phyloP scores from a whole-genome alignment of 2,329 filamentous ascomycete species.

The Mycogone perniciosa region DNA sequence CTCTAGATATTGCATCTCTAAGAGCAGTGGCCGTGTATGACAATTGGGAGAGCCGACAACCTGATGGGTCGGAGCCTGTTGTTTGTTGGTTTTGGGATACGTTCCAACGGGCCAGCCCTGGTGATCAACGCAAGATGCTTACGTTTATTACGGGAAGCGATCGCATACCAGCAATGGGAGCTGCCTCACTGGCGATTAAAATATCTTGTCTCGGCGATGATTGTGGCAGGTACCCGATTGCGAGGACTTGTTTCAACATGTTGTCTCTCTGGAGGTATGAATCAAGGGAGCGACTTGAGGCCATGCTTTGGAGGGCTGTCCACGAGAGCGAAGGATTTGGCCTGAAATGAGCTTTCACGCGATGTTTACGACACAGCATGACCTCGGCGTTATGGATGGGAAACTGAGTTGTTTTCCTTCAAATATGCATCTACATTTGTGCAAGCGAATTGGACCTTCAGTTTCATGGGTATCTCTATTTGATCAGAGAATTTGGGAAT shows the following conservation, averaged over 20 bases:
- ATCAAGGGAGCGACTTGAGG: constrained; percentile 60
- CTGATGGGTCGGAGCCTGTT: constrained; percentile 56
- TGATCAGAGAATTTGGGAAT: constrained; percentile 5
- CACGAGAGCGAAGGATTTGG: constrained; percentile 88
- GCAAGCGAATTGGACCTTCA: not conserved
- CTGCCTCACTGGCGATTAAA: constrained; percentile 70
- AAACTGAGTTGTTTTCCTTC: not conserved
- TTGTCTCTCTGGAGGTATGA: constrained; percentile 69
- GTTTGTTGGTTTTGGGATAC: constrained; percentile 86
- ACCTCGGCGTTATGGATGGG: not conserved
- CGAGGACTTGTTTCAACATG: constrained; percentile 87
- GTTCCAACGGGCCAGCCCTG: constrained; percentile 58
- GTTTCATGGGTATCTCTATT: not conserved
- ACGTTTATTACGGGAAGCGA: constrained; percentile 88
- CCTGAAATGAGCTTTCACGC: constrained; percentile 54
- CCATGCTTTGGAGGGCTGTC: constrained; percentile 78
- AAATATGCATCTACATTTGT: not conserved
- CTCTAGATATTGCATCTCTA: constrained; percentile 70
- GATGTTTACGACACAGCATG: not conserved
- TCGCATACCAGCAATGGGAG: constrained; percentile 81
- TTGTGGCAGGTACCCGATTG: constrained; percentile 68
- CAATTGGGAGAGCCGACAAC: constrained; percentile 59
- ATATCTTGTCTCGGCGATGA: constrained; percentile 72
- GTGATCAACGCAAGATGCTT: constrained; percentile 70
- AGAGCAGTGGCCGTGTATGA: constrained; percentile 75